Percentiles rank a stretch among this genome's conserved stretches.
Evolutionary conservation across 768 basidiomycete species (phyloP).

Genomic region (Macrolepiota dolichaula): DNA sequence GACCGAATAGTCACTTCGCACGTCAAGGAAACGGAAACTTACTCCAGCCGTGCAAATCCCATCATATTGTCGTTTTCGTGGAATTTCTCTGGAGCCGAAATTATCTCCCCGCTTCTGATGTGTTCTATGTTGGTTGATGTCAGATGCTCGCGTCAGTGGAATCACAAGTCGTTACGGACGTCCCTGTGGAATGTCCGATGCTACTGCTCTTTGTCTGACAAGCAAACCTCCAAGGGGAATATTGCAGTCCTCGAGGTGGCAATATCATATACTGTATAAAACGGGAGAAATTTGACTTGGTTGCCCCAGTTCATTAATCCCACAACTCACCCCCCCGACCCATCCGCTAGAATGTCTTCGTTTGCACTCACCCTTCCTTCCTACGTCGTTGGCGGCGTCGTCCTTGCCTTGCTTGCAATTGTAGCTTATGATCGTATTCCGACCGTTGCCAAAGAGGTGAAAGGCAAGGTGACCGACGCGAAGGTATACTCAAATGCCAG

Average conservation of each 20-base stretch:
- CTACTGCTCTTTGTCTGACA: not conserved
- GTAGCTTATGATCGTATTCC: conserved; percentile 3
- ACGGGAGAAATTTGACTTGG: not conserved
- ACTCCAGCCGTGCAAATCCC: not conserved
- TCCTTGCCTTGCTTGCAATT: not conserved
- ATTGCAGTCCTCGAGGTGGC: not conserved
- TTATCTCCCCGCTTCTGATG: not conserved
- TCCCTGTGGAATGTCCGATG: not conserved
- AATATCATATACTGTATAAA: not conserved
- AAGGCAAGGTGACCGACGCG: conserved; percentile 3
- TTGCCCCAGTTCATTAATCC: not conserved
- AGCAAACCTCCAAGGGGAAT: not conserved
- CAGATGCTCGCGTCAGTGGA: not conserved
- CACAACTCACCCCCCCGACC: not conserved
- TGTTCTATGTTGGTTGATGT: not conserved
- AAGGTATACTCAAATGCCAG: not conserved
- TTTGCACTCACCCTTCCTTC: conserved; percentile 1
- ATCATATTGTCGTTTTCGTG: not conserved
- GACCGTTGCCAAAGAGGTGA: conserved; percentile 2
- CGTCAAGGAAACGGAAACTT: not conserved
- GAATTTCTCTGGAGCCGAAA: not conserved
- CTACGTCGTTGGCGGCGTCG: conserved; percentile 2
- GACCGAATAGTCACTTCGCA: not conserved
- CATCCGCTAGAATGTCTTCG: not conserved
- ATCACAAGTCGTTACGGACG: not conserved